phyloP scores from a whole-genome alignment of 2,329 filamentous ascomycete genomes.

The Aspergillus sp. region DNA sequence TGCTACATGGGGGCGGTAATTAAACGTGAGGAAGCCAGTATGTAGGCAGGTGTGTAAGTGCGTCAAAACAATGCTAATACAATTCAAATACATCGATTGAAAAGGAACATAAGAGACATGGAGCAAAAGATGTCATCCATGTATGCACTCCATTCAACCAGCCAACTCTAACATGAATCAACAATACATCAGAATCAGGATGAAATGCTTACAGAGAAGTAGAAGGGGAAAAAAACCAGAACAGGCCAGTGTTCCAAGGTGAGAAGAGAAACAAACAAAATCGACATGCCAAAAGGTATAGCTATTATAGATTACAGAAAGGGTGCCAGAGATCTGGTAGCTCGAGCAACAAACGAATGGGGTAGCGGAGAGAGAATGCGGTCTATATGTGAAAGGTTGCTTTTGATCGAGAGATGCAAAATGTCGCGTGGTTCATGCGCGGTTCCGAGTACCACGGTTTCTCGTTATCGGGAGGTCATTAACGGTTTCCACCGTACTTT shows the following conservation, averaged over 20 bases:
- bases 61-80: neutral
- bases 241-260: constrained; percentile 22
- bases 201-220: constrained; percentile 8
- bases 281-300: constrained; percentile 9
- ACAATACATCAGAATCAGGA: constrained; percentile 3
- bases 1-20: no score
- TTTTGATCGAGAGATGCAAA: constrained; percentile 20
- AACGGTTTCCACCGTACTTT: constrained; percentile 21
- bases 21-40: neutral
- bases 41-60: neutral
- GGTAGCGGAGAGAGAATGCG: constrained; percentile 11
- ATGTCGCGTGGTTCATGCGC: constrained; percentile 16
- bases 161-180: constrained; percentile 3
- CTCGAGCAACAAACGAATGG: constrained; percentile 4
- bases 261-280: constrained; percentile 4
- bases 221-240: constrained; percentile 2
- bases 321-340: neutral
- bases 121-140: neutral
- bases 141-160: constrained; percentile 4
- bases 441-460: constrained; percentile 18
- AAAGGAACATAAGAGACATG: neutral
- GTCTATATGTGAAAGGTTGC: constrained; percentile 22
- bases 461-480: constrained; percentile 21
- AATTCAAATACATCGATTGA: constrained; percentile 3
- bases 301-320: constrained; percentile 7